Evolutionary conservation across 306 rosid species (phyloP), one percentile per base, ranked within the genome.

Genomic region (Amphicarpaea edgeworthii): DNA sequence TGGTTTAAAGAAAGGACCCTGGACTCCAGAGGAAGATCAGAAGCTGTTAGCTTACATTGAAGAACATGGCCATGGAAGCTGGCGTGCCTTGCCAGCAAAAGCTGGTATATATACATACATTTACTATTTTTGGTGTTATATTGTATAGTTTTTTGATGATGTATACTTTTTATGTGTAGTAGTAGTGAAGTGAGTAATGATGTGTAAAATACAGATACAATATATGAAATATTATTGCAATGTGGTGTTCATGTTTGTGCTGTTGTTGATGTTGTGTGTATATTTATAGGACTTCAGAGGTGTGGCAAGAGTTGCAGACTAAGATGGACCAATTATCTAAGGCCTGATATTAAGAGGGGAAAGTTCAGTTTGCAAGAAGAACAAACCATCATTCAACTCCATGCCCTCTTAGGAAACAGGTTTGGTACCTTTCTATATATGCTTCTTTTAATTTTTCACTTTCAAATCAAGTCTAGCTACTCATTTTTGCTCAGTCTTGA

Each of bases 21-120:
- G 99, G 99, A 96, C 98, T 37, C 98, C 99, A 1, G 99, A 96
- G 79, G 99, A 96, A 87, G 99, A 96, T 78, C 99, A 96, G 80
- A 93, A 96, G 50, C 99, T 96, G 79, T 85, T 96, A 70, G 98
- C 96, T 79, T 96, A 87, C 42, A 92, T 96, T 12, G 98, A 96
- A 79, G 97, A 93, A 86, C 96, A 96, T 60, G 98, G 99, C 73
- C 99, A 96, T 79, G 99, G 99, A 50, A 96, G 99, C 73, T 96
- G 99, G 99, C 88, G 99, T 59, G 99, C 99, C 57, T 91, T 96
- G 79, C 99, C 99, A 0, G 58, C 89, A 38, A 96, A 90, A 90
- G 98, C 99, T 34, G 99, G 99, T 96, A 40, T 40, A 8, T 96
- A 40, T 40, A 8, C 9, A 1, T 40, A 10, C 9, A 38, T 38